Evolutionary conservation across 2,329 filamentous ascomycete genomes (phyloP), one percentile per base, ranked within the genome.

Genomic region (Nakataea oryzae): DNA sequence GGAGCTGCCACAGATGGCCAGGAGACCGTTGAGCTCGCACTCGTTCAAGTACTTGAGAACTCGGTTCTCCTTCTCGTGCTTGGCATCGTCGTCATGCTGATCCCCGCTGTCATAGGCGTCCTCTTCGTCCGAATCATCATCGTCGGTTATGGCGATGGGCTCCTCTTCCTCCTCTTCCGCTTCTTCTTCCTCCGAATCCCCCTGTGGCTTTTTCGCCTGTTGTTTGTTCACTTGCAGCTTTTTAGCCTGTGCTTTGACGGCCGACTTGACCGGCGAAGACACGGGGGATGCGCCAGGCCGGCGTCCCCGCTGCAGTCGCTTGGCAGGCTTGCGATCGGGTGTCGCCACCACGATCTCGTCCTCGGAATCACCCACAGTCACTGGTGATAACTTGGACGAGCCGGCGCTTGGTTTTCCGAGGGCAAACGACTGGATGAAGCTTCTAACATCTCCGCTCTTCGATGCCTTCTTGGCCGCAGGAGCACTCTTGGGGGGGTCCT

Each of bases 31-130:
- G 12, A 85, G 77, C 6, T 86, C 85, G 71, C 90, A 95, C 0
- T 81, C 85, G 70, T 97, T 97, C 73, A 99, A 86, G 69, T 92
- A 96, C 9, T 86, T 81, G 30, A 97, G 78, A 8, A 97, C 83
- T 12, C 72, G 70, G 59, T 54, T 72, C 9, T 74, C 74, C 57
- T 75, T 69, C 61, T 74, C 75, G 11, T 72, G 70, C 55, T 79
- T 78, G 54, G 76, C 75, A 50, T 75, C 75, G 59, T 77, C 76
- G 32, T 77, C 72, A 21, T 69, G 64, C 24, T 69, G 66, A 24
- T 68, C 66, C 12, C 67, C 57, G 12, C 54, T 60, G 17, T 54
- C 24, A 21, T 63, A 47, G 9, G 54, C 61, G 26, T 64, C 58
- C 12, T 66, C 62, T 2, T 65, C 64, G n/a, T 64, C 64, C 28